Base-by-base conservation (phyloP, 1,284 basidiomycete species). In the Fomitopsis pinicola region DNA sequence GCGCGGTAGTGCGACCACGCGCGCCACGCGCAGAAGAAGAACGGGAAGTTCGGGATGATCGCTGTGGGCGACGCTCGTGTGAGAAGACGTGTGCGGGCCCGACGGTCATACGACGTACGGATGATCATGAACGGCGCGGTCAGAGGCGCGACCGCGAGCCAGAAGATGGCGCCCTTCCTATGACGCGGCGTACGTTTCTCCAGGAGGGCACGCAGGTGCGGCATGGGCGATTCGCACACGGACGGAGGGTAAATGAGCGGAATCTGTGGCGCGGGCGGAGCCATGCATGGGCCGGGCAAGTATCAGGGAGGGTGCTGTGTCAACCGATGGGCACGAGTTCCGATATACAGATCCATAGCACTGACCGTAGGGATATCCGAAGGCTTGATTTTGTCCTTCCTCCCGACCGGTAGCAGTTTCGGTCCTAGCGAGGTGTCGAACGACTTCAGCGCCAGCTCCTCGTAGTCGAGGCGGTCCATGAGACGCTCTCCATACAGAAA, bases 21-120 rank as follows among this genome's bases (percentile, higher is more conserved):
- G 55, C 91, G 79, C 91, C 91, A 93, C 2, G 80, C 82, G 68
- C 89, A 92, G 74, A 90, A 93, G 77, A 93, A 92, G 73, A 93
- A 88, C 0, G 91, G 91, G 30, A 93, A 75, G 71, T 93, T 93
- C 35, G 91, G 91, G 71, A 93, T 85, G 59, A 93, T 73, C 15
- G 91, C 90, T 92, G 42, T 4, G 9, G 5, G 26, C 6, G 36
- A 3, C 55, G 57, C 15, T 30, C 17, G 58, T 6, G 22, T 10
- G 22, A 35, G 15, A 42, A 26, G 36, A 35, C 30, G 30, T 8
- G 30, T 33, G 30, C 30, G 30, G 30, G 30, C 30, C 30, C 30
- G 38, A 59, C 42, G 17, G 57, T n/a, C 42, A 15, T 15, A 35
- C 57, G 28, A 80, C 90, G 62, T 67, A 92, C 89, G 91, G 66